A percentile compares a stretch with the other conserved stretches of the same genome.
Evolutionary conservation across 495 filamentous ascomycete genomes (phyloP).

Genomic region (Lentithecium fluviatile): DNA sequence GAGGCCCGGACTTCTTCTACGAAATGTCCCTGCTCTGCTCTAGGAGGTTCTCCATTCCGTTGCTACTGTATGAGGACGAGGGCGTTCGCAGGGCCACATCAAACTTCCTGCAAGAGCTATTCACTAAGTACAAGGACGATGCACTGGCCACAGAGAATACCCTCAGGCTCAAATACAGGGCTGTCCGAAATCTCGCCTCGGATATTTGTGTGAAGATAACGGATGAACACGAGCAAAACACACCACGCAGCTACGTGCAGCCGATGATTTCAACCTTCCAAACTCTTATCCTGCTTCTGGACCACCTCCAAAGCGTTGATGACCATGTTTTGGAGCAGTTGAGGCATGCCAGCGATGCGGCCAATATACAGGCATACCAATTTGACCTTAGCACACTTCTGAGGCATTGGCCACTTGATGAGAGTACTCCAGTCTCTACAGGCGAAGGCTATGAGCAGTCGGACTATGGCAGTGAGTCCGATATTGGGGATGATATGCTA

Average conservation of each 20-base stretch:
- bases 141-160: background rate
- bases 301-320: background rate
- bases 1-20: conserved; percentile 21
- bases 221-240: conserved; percentile 17
- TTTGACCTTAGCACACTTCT: background rate
- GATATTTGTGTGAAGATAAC: conserved; percentile 10
- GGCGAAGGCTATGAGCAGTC: conserved; percentile 25
- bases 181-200: conserved; percentile 5
- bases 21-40: conserved; percentile 10
- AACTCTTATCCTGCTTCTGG: conserved; percentile 9
- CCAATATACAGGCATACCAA: conserved; percentile 8
- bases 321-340: conserved; percentile 15
- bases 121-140: conserved; percentile 7
- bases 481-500: conserved; percentile 22
- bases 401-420: conserved; percentile 15
- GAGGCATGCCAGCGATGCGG: conserved; percentile 6
- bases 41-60: conserved; percentile 3
- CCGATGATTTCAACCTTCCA: conserved; percentile 17
- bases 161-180: conserved; percentile 8
- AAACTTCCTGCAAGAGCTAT: conserved; percentile 15
- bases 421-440: conserved; percentile 21
- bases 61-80: conserved; percentile 34
- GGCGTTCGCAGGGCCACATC: conserved; percentile 10
- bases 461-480: conserved; percentile 29
- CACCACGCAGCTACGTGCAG: conserved; percentile 23